Conservation (phyloP, 441 rosid species). For the Brassica hybrid region DNA sequence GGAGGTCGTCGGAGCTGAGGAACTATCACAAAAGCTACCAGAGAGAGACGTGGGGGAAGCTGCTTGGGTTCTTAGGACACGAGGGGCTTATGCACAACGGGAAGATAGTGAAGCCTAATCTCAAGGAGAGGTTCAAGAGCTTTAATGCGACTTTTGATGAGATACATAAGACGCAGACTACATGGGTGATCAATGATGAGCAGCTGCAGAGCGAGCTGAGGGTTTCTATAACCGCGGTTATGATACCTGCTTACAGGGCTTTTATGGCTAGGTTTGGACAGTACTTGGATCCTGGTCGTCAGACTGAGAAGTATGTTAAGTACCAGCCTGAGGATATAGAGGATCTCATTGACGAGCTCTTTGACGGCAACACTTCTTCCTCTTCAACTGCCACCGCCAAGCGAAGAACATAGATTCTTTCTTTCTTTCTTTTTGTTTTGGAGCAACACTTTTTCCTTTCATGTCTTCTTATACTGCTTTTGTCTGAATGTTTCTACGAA, state of each 20-base stretch:
- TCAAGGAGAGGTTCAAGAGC: constrained; percentile 89
- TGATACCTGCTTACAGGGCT: constrained; percentile 88
- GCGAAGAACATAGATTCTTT: constrained; percentile 51
- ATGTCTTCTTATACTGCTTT: constrained; percentile 34
- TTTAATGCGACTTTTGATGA: constrained; percentile 86
- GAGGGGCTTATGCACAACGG: constrained; percentile 80
- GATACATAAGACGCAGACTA: constrained; percentile 85
- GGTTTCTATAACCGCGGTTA: constrained; percentile 77
- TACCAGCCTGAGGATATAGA: constrained; percentile 88
- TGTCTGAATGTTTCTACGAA: constrained; percentile 24
- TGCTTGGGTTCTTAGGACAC: constrained; percentile 64
- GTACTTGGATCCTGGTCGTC: constrained; percentile 79
- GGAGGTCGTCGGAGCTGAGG: constrained; percentile 69
- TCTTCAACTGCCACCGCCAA: constrained; percentile 47
- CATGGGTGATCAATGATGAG: constrained; percentile 90
- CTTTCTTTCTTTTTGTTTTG: constrained; percentile 43
- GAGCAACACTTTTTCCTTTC: constrained; percentile 19
- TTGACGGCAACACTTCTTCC: constrained; percentile 66
- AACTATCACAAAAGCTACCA: constrained; percentile 77
- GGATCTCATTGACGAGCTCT: constrained; percentile 72
- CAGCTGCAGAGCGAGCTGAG: constrained; percentile 93
- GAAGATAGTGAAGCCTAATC: constrained; percentile 70
- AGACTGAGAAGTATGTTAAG: constrained; percentile 86
- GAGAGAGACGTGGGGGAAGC: constrained; percentile 85
- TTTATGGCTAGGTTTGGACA: constrained; percentile 81